Conservation (phyloP, 257 asterid species). For the Jaltomata sinuosa region DNA sequence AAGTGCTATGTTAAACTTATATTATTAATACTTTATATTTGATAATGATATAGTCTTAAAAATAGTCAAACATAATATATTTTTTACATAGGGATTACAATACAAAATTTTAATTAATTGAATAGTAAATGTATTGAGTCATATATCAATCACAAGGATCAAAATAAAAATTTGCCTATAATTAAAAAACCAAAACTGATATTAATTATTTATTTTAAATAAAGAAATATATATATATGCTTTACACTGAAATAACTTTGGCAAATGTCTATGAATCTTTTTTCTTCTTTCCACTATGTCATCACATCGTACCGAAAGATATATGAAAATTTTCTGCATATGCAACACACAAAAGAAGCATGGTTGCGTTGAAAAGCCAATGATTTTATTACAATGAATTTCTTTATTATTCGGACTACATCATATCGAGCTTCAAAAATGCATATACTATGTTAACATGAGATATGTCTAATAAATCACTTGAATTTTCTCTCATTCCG, state of each 20-base stretch:
- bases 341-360: background rate
- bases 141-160: background rate
- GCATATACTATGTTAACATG: background rate
- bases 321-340: background rate
- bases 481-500: background rate
- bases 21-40: background rate
- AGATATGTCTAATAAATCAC: background rate
- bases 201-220: background rate
- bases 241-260: background rate
- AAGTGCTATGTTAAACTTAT: background rate
- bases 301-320: background rate
- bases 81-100: background rate
- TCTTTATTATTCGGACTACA: accelerated
- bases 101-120: background rate
- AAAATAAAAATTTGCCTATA: background rate
- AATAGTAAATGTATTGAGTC: background rate
- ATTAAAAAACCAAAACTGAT: background rate
- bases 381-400: background rate
- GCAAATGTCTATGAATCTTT: background rate
- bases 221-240: background rate
- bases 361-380: background rate
- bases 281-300: background rate
- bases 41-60: background rate
- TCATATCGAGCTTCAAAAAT: background rate
- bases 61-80: background rate